A percentile compares a stretch with the other conserved stretches of the same genome.
Conservation (phyloP, 345 rosid species). For the Durio zibethinus region DNA sequence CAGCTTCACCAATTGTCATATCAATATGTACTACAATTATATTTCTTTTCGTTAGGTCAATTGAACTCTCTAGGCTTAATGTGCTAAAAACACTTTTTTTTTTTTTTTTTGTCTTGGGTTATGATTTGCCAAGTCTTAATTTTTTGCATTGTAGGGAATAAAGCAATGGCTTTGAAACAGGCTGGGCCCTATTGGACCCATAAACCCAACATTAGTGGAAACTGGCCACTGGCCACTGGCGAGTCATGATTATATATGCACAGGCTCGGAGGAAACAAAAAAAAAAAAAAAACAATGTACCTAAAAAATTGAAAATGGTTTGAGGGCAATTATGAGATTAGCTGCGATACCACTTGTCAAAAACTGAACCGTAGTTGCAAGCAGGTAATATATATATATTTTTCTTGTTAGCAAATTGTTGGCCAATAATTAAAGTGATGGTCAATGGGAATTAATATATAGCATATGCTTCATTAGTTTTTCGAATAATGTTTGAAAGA, state of each 20-base stretch:
- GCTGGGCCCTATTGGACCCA: no score
- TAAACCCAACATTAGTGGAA: not conserved
- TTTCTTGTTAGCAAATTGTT: not conserved
- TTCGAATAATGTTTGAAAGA: no score
- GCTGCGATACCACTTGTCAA: not conserved
- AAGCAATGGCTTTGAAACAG: not conserved
- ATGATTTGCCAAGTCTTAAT: not conserved
- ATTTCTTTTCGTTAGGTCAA: no score
- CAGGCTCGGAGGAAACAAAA: not conserved
- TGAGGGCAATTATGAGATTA: not conserved
- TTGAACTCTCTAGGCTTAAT: not conserved
- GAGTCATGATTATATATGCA: not conserved
- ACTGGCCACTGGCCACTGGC: not conserved
- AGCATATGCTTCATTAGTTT: no score
- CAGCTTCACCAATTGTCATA: no score
- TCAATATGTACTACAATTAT: no score
- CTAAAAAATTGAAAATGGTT: not conserved
- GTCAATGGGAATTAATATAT: not conserved
- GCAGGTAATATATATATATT: no score
- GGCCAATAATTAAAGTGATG: not conserved
- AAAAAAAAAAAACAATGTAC: no score
- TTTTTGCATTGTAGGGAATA: not conserved
- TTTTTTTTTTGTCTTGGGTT: no score
- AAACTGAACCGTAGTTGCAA: not conserved
- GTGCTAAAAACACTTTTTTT: not conserved